Base-by-base conservation (phyloP, 352 stramenopile genomes). In the Globisporangium irregulare region DNA sequence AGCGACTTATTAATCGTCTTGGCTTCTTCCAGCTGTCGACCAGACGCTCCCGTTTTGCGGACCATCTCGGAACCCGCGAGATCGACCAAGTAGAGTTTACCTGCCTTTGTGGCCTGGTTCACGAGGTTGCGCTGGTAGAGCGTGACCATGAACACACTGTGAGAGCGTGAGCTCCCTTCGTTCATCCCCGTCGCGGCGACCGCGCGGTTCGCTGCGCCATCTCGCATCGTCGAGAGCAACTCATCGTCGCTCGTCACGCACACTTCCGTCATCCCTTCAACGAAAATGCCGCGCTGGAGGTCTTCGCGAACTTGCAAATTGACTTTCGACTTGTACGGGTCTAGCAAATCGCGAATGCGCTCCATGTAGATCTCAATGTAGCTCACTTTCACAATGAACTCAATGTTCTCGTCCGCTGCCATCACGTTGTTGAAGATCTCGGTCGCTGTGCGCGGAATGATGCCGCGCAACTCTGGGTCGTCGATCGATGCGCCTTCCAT, bases 321-420 rank as follows among this genome's bases (percentile, higher is more conserved):
- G 20, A 93, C 80, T 68, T 97, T 95, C 38, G 90, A 93, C 68
- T 96, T 95, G 77, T 95, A 95, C 60, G 81, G 79, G 68, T 98
- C 91, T 53, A 98, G 75, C 15, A 98, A 73, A 68, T 98, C 95
- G 22, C 92, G 84, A 60, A 98, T 98, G 32, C 84, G 82, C 75
- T 98, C 95, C 87, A 98, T 97, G 79, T 98, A 98, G 67, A 98
- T 98, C 79, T 98, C 95, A 66, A 98, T 96, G 83, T 98, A 98
- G 73, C 87, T 96, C 48, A 97, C 89, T 72, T 93, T 94, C 32
- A 97, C 87, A 59, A 94, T 96, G 73, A 98, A 98, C 73, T 97
- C 91, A 59, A 97, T 91, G 77, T 95, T 94, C 68, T 97, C 89
- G 59, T 96, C 86, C 8, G 91, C 92, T 22, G 84, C 81, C 74